These are phyloP conservation scores for Tuber indicum DNA, from an alignment of 495 filamentous ascomycete genomes.

Conservation along the genomic window DNA sequence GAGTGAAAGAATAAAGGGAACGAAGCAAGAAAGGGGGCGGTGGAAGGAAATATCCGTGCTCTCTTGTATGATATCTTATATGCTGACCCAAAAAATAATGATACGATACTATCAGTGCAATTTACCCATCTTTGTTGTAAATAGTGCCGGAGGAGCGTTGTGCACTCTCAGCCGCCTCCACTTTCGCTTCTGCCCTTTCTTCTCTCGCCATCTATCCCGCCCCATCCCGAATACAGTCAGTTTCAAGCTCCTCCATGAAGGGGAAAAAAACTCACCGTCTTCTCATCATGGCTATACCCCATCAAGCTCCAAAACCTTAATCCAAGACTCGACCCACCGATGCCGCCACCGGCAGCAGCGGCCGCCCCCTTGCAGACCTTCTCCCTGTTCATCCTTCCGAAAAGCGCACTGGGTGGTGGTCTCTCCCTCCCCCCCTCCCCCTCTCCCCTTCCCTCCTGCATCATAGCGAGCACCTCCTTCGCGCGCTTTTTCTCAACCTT, in stretches of 20 bases:
- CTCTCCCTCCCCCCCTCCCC: constrained; percentile 64
- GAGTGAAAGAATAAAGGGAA: neutral
- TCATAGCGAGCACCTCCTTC: constrained; percentile 61
- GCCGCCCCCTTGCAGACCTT: constrained; percentile 50
- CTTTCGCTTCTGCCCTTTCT: constrained; percentile 15
- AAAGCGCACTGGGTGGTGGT: constrained; percentile 77
- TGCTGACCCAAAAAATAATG: neutral
- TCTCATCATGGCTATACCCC: constrained; percentile 82
- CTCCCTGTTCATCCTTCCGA: constrained; percentile 55
- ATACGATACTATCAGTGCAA: neutral
- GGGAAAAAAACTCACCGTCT: constrained; percentile 47
- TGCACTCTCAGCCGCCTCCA: neutral
- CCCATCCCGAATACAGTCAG: neutral
- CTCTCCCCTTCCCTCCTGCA: constrained; percentile 60
- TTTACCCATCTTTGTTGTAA: neutral
- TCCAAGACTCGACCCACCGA: constrained; percentile 60
- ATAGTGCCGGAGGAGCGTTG: neutral
- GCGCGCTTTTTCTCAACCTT: constrained; percentile 63
- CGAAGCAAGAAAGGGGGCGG: neutral
- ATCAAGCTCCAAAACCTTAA: constrained; percentile 75
- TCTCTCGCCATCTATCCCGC: constrained; percentile 14
- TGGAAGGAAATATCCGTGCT: neutral
- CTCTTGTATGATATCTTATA: neutral
- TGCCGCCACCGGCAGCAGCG: neutral
- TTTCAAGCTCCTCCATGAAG: neutral